Evolutionary conservation across 805 yeast species (phyloP), one percentile per base, ranked within the genome.

Genomic region (Saccharomycopsis oosterbeekiorum): DNA sequence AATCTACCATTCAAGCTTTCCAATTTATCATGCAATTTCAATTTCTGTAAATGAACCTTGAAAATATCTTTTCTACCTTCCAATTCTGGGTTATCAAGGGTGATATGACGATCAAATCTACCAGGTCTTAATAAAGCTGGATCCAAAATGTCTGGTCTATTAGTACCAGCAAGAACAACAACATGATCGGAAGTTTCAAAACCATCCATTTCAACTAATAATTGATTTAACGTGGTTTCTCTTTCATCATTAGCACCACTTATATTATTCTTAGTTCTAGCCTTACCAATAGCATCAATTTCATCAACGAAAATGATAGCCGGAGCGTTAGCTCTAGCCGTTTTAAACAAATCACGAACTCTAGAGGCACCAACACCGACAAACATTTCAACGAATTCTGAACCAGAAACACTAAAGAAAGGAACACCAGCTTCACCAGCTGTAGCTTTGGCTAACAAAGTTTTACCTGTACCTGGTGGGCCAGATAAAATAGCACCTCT

Each of bases 361-460:
- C 99, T 84, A 17, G 96, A 88, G 1, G 99, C 98, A 76, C 99
- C 99, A 26, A 93, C 97, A 79, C 99, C 99, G 37, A 92, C 98
- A 78, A 91, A 94, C 98, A 93, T 94, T 73, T 93, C 98, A 14
- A 94, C 97, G 68, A 93, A 93, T 73, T 93, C 99, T 5, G 98
- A 92, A 65, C 99, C 99, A 0, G 97, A 89, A 19, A 94, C 98
- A 15, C 96, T 88, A 68, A 85, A 85, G 72, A 94, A 94, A 53
- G 99, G 97, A 50, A 94, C 99, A 61, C 94, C 96, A 0, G 99
- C 99, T 74, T 94, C 99, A 67, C 99, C 99, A 1, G 99, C 99
- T 57, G 98, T 94, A 4, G 99, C 99, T 71, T 90, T 93, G 12
- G 99, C 99, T 58, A 94, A 76, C 59, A 94, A 78, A 0, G 99